phyloP scores from a whole-genome alignment of 495 filamentous ascomycete species.

The Hyaloscypha finlandica region DNA sequence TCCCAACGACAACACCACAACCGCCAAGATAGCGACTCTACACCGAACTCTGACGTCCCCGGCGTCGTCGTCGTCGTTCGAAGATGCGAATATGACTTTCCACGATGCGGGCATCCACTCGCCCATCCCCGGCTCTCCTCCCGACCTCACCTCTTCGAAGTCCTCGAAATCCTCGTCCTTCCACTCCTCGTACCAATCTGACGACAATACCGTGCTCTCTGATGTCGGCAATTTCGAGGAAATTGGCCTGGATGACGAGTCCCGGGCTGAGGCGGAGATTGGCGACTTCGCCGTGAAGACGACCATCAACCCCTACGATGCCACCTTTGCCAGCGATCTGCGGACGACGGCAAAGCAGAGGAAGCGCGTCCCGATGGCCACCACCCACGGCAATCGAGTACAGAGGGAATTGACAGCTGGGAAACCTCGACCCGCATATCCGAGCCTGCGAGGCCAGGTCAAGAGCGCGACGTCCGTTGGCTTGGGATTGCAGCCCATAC shows the following conservation, averaged over 20 bases:
- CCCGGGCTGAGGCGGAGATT: conserved; percentile 38
- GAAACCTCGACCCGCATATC: conserved; percentile 29
- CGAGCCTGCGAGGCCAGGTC: conserved; percentile 27
- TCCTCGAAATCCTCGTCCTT: conserved; percentile 87
- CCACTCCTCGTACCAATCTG: conserved; percentile 73
- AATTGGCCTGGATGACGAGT: conserved; percentile 80
- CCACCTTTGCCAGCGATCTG: conserved; percentile 40
- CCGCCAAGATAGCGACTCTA: conserved; percentile 34
- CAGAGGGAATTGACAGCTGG: conserved; percentile 36
- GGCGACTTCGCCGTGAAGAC: conserved; percentile 50
- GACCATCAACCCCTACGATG: conserved; percentile 46
- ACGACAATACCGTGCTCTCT: conserved; percentile 52
- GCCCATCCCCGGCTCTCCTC: conserved; percentile 73
- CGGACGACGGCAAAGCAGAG: conserved; percentile 29
- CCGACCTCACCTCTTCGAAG: conserved; percentile 80
- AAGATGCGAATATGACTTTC: conserved; percentile 61
- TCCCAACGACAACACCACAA: background rate
- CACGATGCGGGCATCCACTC: conserved; percentile 43
- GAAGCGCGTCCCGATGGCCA: conserved; percentile 31
- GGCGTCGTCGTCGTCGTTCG: conserved; percentile 18
- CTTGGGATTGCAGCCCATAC: conserved; percentile 27
- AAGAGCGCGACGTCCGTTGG: conserved; percentile 24
- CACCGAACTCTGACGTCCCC: conserved; percentile 26
- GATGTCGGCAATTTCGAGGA: conserved; percentile 89
- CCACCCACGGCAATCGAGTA: conserved; percentile 26